Base-by-base conservation (phyloP, 495 filamentous ascomycete genomes). In the Xylaria sp. region DNA sequence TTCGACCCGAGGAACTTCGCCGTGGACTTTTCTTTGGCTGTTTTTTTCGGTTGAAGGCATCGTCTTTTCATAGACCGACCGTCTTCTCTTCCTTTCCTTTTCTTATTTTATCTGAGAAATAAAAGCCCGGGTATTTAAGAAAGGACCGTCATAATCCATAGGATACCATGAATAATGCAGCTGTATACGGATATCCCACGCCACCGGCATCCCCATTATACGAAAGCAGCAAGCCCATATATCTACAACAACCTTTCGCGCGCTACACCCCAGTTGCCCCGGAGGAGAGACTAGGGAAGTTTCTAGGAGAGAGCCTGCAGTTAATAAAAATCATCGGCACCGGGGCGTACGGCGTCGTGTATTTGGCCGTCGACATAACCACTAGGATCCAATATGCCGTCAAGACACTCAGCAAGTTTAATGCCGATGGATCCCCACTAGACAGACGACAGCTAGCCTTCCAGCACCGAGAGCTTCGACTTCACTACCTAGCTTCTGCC, bases 261-360 rank as follows among this genome's bases (percentile, higher is more conserved):
- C 81, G 80, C 69, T 85, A 80, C 75, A 71, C 77, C 44, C 84
- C 83, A 21, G 77, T 81, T 66, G 72, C 82, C 53, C 93, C 94
- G 53, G 93, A 97, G 86, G 93, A 96, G 78, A 91, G 94, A 74
- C 81, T 97, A 85, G 95, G 95, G 81, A 88, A 91, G 69, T 86
- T 97, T 72, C 84, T 98, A 72, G 94, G 92, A 78, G 88, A 90
- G 80, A 90, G 93, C 76, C 85, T 97, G 71, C 91, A 94, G 81
- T 87, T 98, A 71, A 93, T 90, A 62, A 86, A 89, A 70, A 93
- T 98, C 77, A 88, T 98, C 69, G 96, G 96, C 63, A 91, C 96
- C 58, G 96, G 96, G 68, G 96, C 96, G 68, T 99, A 99, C 83
- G 96, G 96, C 55, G 94, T 98, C 33, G 97, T 99, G 17, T 98